These are phyloP conservation scores for Metarhizium rileyi DNA, from an alignment of 2,329 filamentous ascomycete species.

Conservation along the genomic window DNA sequence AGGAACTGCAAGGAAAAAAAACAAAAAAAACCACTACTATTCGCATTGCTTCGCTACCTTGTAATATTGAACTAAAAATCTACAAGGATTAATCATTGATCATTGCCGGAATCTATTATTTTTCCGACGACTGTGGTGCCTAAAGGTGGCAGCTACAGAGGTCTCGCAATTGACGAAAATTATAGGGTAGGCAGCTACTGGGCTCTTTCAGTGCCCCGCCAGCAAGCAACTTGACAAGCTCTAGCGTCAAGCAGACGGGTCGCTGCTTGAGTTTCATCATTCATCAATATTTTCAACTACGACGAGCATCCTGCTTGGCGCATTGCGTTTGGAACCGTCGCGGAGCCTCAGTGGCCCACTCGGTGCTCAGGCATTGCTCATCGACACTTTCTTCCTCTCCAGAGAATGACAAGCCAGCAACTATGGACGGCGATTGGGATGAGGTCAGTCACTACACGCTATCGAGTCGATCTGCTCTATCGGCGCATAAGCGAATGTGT, in stretches of 20 bases:
- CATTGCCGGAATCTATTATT: no score
- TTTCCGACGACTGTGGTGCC: no score
- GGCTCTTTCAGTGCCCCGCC: constrained; percentile 6
- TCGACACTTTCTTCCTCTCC: constrained; percentile 21
- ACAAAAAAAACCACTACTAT: neutral
- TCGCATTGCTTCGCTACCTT: neutral
- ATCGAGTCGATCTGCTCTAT: neutral
- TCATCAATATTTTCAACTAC: constrained; percentile 1
- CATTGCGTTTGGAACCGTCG: constrained; percentile 5
- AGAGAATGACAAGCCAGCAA: constrained; percentile 29
- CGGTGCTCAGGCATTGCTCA: constrained; percentile 3
- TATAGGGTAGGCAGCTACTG: no score
- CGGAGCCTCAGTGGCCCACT: constrained; percentile 6
- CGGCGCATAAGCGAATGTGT: neutral
- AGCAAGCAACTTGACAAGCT: neutral
- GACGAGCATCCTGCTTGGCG: neutral
- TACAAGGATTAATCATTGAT: no score
- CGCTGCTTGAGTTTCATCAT: neutral
- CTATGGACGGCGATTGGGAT: constrained; percentile 61
- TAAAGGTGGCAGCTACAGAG: no score
- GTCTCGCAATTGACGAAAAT: no score
- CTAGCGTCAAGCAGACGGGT: neutral
- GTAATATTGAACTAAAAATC: neutral
- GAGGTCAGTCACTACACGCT: constrained; percentile 33
- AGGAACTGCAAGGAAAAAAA: neutral